Percentiles rank a stretch among this genome's conserved stretches.
Conservation (phyloP, 208 protist species). For the Vickermania ingenoplastis region DNA sequence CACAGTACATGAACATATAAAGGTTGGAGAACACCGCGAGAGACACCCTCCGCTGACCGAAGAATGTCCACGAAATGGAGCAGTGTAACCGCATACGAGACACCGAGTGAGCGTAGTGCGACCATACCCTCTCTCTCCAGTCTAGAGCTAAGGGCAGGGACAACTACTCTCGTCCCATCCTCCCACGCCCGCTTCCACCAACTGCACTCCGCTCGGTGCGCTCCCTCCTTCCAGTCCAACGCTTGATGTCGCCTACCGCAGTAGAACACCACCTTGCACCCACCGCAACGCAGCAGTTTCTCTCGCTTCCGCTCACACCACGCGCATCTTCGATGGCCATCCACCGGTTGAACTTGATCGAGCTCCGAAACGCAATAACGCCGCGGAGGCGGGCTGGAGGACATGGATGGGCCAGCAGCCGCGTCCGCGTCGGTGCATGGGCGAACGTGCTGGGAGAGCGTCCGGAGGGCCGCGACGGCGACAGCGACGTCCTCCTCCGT, state of each 20-base stretch:
- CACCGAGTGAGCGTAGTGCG: background rate
- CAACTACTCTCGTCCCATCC: slow-evolving; percentile 30
- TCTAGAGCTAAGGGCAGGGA: slow-evolving; percentile 6
- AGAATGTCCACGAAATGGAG: background rate
- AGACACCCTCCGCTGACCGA: background rate
- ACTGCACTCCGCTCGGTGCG: slow-evolving; percentile 45
- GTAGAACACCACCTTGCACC: slow-evolving; percentile 63
- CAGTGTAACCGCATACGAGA: background rate
- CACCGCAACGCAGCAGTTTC: slow-evolving; percentile 54
- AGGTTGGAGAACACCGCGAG: background rate
- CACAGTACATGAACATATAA: background rate
- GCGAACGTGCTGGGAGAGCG: slow-evolving; percentile 27
- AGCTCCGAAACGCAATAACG: background rate
- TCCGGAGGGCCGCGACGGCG: slow-evolving; percentile 25
- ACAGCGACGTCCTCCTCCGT: slow-evolving; percentile 25
- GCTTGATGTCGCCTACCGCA: slow-evolving; percentile 68
- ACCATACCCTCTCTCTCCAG: background rate
- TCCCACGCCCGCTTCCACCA: slow-evolving; percentile 36
- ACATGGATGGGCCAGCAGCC: background rate
- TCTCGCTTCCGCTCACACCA: slow-evolving; percentile 60
- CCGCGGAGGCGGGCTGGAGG: too few species aligned
- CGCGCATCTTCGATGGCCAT: slow-evolving; percentile 21
- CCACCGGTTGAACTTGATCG: background rate
- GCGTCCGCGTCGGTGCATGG: background rate
- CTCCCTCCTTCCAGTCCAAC: slow-evolving; percentile 55